These are phyloP conservation scores for Curvularia sp. DNA, from an alignment of 2,329 filamentous ascomycete species.

Conservation along the genomic window DNA sequence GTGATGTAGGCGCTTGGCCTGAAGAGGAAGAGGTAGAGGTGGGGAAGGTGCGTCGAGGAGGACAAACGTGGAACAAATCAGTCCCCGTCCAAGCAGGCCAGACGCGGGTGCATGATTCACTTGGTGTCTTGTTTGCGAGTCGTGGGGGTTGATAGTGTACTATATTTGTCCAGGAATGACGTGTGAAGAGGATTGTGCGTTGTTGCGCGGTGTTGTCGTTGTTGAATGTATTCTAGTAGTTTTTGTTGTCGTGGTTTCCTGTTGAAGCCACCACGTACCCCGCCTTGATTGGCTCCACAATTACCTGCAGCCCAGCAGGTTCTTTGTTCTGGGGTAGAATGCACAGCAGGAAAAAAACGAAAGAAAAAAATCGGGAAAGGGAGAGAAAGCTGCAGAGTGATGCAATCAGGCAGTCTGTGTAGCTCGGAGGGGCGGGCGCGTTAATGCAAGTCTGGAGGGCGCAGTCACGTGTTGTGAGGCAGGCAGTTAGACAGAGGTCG, in stretches of 20 bases:
- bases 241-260: conserved; percentile 30
- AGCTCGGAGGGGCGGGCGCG: background rate
- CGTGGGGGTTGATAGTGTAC: background rate
- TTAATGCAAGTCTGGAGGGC: background rate
- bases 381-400: conserved; percentile 8
- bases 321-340: conserved; percentile 1
- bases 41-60: conserved; percentile 16
- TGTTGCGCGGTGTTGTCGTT: conserved; percentile 32
- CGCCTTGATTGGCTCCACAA: conserved; percentile 35
- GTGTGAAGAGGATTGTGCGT: conserved; percentile 17
- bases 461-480: background rate
- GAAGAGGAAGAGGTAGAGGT: conserved; percentile 12
- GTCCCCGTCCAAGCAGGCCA: conserved; percentile 22
- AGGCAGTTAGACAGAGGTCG: background rate
- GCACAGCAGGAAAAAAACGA: background rate
- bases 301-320: conserved; percentile 23
- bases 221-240: conserved; percentile 7
- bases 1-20: background rate
- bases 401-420: conserved; percentile 1
- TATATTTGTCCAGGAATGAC: background rate
- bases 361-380: background rate
- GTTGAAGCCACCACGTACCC: conserved; percentile 38
- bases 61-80: conserved; percentile 16
- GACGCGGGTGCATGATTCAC: background rate
- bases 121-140: conserved; percentile 3